A percentile compares a stretch with the other conserved stretches of the same genome.
Evolutionary conservation across 2,329 filamentous ascomycete species (phyloP).

Genomic region (Magnaporthales sp.): DNA sequence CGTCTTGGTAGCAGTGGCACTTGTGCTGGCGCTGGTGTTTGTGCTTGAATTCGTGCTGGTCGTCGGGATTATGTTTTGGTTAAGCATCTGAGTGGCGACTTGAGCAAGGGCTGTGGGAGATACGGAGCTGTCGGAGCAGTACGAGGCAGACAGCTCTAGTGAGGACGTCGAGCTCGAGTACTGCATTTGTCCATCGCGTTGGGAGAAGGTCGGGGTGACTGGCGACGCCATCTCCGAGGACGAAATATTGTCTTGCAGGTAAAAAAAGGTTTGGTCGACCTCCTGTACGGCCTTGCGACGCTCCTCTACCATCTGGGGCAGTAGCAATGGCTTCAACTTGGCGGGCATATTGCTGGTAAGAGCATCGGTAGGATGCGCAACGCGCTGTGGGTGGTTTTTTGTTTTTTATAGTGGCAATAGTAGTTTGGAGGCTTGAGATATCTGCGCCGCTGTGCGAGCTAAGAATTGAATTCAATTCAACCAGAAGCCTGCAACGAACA

Average conservation of each 20-base stretch:
- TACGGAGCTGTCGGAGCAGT: conserved; percentile 39
- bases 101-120: conserved; percentile 27
- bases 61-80: conserved; percentile 1
- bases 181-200: conserved; percentile 39
- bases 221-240: conserved; percentile 61
- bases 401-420: not conserved
- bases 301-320: conserved; percentile 45
- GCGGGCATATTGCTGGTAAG: conserved; percentile 31
- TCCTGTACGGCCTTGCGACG: conserved; percentile 32
- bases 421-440: not conserved
- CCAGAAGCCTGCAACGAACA: not conserved
- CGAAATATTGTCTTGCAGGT: conserved; percentile 44
- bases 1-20: conserved; percentile 25
- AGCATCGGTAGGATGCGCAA: not conserved
- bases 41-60: not conserved
- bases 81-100: not conserved
- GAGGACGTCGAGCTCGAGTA: conserved; percentile 72
- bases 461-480: not conserved
- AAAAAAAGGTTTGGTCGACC: conserved; percentile 28
- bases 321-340: conserved; percentile 42
- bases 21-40: conserved; percentile 28
- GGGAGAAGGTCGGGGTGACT: conserved; percentile 60
- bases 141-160: conserved; percentile 43
- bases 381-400: not conserved
- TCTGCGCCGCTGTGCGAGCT: not conserved